Base-by-base conservation (phyloP, 768 basidiomycete species). In the Russula earlei region DNA sequence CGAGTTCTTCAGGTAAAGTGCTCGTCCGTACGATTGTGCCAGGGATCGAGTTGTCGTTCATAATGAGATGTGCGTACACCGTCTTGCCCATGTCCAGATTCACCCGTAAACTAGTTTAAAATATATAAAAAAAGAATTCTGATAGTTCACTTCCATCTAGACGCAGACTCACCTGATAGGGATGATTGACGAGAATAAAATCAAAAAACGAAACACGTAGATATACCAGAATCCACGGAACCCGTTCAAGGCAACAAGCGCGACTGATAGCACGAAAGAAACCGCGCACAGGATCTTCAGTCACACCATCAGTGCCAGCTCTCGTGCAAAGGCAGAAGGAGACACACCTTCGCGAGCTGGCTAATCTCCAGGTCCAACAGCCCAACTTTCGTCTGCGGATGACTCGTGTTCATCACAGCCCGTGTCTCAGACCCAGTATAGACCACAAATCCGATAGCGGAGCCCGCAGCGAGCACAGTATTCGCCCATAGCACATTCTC, bases 71-170 rank as follows among this genome's bases (percentile, higher is more conserved):
- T 0, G 91, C 93, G 64, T 99, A 99, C 41, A 98, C 88, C 1
- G 94, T 98, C 72, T 99, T 99, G 54, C 96, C 96, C 94, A 99
- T 98, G 69, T 99, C 96, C 51, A 99, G 78, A 64, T 99, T 99
- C 51, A 99, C 95, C n/a, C 96, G 88, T 53, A 99, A 74, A 77
- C 94, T 97, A 67, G 6, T 29, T 15, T 37, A 25, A 22, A 53
- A 31, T 40, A 25, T n/a, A n/a, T n/a, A n/a, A n/a, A 20, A 47
- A 47, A 22, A 17, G n/a, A 15, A 14, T 45, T 19, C 22, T n/a
- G n/a, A n/a, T n/a, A n/a, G n/a, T 41, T 38, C 19, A 22, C n/a
- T 33, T 41, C 24, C 29, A 33, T 37, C 19, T 5, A 49, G 5
- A 50, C 5, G 1, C 3, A 22, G 4, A 6, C 84, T 52, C 48